phyloP scores from a whole-genome alignment of 176 grass and related monocot species.

The Chloris gayana region DNA sequence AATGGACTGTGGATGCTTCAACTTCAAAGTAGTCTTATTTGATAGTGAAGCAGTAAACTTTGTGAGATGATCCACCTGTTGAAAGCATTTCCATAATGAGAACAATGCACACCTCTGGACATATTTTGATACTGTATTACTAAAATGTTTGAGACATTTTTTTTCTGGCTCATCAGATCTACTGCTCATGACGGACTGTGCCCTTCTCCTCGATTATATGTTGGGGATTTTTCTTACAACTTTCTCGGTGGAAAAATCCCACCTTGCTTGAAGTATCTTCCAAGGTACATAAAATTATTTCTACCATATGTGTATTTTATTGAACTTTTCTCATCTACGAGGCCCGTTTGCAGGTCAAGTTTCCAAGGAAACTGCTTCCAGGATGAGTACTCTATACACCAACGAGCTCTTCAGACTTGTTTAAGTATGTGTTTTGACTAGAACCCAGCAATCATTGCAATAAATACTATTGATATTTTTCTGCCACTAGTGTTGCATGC shows the following conservation, averaged over 20 bases:
- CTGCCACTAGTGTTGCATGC: neutral
- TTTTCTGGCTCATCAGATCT: conserved; percentile 44
- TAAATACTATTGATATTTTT: neutral
- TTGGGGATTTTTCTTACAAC: conserved; percentile 95
- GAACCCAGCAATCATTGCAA: neutral
- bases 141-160: neutral
- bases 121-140: conserved; percentile 13
- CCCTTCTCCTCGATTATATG: conserved; percentile 59
- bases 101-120: neutral
- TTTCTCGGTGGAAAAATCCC: conserved; percentile 95
- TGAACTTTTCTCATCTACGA: conserved; percentile 36
- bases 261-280: conserved; percentile 89
- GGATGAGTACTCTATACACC: conserved; percentile 73
- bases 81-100: neutral
- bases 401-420: conserved; percentile 68
- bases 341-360: conserved; percentile 64
- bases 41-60: neutral
- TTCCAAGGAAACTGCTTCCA: conserved; percentile 98
- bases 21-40: neutral
- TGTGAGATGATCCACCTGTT: neutral
- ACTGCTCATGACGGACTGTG: conserved; percentile 63
- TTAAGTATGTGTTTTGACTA: conserved; percentile 39
- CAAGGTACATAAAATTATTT: conserved; percentile 58
- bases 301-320: conserved; percentile 22
- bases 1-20: neutral